A percentile compares a stretch with the other conserved stretches of the same genome.
Conservation (phyloP, 176 grass and related monocot species). For the Lolium perenne region DNA sequence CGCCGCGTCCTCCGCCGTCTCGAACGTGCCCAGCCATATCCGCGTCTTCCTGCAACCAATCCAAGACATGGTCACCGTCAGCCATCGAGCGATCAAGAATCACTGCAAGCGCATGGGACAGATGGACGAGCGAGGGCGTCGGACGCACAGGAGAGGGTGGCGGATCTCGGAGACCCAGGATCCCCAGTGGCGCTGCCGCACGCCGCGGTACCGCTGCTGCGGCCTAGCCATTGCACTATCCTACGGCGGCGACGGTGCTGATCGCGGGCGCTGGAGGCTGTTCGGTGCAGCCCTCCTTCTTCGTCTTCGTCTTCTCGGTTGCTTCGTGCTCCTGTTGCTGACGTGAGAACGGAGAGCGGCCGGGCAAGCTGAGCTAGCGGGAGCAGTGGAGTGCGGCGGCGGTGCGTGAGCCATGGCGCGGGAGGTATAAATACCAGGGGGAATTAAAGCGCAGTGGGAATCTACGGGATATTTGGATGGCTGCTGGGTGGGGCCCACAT, state of each 20-base stretch:
- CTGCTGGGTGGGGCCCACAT: background rate
- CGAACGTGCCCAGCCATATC: conserved; percentile 99
- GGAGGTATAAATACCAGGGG: conserved; percentile 42
- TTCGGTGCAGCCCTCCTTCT: background rate
- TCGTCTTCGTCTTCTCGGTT: background rate
- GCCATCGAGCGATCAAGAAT: conserved; percentile 13
- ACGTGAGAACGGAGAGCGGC: background rate
- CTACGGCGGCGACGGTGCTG: background rate
- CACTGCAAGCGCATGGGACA: too few relatives aligned
- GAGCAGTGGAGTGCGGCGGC: conserved; percentile 7
- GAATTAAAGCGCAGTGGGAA: background rate
- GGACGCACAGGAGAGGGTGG: conserved; percentile 84
- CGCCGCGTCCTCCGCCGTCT: conserved; percentile 96
- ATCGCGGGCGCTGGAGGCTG: background rate
- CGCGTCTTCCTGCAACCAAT: conserved; percentile 76
- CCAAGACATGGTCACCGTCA: background rate
- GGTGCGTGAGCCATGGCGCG: conserved; percentile 30
- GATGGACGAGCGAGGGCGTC: background rate
- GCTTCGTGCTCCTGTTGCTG: background rate
- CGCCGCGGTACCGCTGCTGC: conserved; percentile 79
- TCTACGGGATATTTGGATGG: conserved; percentile 8
- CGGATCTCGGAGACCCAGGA: conserved; percentile 98
- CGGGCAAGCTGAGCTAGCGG: background rate
- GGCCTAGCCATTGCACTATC: conserved; percentile 54
- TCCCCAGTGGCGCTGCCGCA: conserved; percentile 95